Evolutionary conservation across 2,329 filamentous ascomycete species (phyloP).

Genomic region (Trichoderma asperellum): DNA sequence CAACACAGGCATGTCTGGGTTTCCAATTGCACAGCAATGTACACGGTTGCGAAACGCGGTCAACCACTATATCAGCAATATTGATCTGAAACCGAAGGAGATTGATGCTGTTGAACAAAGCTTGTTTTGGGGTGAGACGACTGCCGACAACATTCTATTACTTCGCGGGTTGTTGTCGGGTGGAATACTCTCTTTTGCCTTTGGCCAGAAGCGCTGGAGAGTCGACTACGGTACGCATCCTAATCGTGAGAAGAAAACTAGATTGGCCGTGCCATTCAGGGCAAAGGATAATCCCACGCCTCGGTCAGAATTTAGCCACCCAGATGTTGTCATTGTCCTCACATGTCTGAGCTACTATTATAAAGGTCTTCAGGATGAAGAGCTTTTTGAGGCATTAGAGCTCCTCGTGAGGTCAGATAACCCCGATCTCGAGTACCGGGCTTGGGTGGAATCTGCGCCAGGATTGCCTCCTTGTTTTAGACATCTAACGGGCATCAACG

Average conservation of each 20-base stretch:
- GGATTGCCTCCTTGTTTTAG: constrained; percentile 44
- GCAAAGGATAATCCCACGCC: constrained; percentile 61
- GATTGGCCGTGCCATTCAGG: constrained; percentile 61
- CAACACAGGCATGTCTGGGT: constrained; percentile 44
- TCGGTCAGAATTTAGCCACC: constrained; percentile 65
- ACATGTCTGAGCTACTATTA: constrained; percentile 63
- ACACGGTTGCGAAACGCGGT: neutral
- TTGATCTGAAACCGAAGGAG: neutral
- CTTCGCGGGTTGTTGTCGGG: constrained; percentile 60
- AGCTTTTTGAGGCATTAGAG: constrained; percentile 53
- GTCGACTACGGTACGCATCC: constrained; percentile 66
- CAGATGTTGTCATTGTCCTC: constrained; percentile 59
- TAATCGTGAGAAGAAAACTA: constrained; percentile 45
- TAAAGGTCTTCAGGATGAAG: constrained; percentile 54
- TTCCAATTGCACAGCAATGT: constrained; percentile 46
- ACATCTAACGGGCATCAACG: constrained; percentile 58
- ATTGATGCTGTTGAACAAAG: neutral
- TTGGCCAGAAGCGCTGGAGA: constrained; percentile 63
- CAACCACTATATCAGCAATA: neutral
- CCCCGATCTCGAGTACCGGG: constrained; percentile 53
- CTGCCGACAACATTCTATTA: constrained; percentile 47
- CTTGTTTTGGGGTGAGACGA: constrained; percentile 44
- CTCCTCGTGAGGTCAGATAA: constrained; percentile 57
- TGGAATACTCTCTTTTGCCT: constrained; percentile 57
- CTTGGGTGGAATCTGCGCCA: constrained; percentile 49